A percentile compares a stretch with the other conserved stretches of the same genome.
Conservation (phyloP, 139 green algal species). For the Chlamydomonas eustigma region DNA sequence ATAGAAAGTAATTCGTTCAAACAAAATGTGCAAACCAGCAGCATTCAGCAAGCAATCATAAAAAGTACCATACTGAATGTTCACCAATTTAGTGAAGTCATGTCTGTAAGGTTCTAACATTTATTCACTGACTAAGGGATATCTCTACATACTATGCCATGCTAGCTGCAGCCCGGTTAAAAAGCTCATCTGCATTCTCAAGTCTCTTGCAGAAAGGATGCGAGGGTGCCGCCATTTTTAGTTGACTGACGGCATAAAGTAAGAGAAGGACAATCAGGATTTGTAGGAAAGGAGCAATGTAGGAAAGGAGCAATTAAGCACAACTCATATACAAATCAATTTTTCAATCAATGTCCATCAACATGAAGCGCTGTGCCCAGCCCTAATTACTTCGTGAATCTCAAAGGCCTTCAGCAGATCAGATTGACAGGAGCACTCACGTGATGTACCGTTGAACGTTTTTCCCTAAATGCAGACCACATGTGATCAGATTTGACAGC, state of each 20-base stretch:
- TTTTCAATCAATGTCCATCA: neutral
- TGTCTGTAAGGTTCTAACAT: too few relatives aligned
- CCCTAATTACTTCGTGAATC: neutral
- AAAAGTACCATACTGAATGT: too few relatives aligned
- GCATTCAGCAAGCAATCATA: too few relatives aligned
- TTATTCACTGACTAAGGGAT: too few relatives aligned
- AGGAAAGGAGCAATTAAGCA: neutral
- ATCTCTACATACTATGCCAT: conserved; percentile 20
- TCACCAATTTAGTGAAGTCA: too few relatives aligned
- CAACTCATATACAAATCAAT: neutral
- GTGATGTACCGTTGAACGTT: conserved; percentile 56
- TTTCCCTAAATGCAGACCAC: conserved; percentile 84
- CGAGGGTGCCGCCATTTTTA: conserved; percentile 62
- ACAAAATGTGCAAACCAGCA: too few relatives aligned
- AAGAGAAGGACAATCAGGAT: neutral
- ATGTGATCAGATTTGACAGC: conserved; percentile 87
- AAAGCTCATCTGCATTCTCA: conserved; percentile 61
- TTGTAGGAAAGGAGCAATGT: neutral
- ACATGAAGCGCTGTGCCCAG: neutral
- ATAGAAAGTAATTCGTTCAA: too few relatives aligned
- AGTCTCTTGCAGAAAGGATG: conserved; percentile 58
- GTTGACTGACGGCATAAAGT: conserved; percentile 37
- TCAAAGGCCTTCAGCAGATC: neutral
- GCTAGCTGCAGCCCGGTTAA: conserved; percentile 56
- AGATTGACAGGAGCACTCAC: conserved; percentile 36